Conservation (phyloP, 2,329 filamentous ascomycete species). For the Teratosphaeriaceae sp. region DNA sequence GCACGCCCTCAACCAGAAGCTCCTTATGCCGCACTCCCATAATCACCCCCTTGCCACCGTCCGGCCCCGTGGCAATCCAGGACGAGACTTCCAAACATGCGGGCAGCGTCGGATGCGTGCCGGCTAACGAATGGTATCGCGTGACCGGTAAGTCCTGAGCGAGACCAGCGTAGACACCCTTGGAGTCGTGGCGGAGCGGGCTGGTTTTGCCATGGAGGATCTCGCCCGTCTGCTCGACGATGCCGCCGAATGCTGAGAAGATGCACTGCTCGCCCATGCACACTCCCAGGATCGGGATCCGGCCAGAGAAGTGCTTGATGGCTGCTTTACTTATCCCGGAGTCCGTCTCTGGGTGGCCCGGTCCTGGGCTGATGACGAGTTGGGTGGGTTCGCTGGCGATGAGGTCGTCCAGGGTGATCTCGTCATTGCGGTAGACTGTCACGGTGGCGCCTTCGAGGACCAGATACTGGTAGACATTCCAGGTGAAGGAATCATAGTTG, state of each 20-base stretch:
- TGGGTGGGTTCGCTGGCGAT: slow-evolving; percentile 82
- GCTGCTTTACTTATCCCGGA: slow-evolving; percentile 90
- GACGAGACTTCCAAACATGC: slow-evolving; percentile 83
- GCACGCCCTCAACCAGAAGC: slow-evolving; percentile 86
- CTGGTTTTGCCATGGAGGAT: slow-evolving; percentile 98
- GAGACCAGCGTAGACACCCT: slow-evolving; percentile 84
- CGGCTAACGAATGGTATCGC: slow-evolving; percentile 91
- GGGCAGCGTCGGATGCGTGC: slow-evolving; percentile 81
- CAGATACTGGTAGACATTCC: slow-evolving; percentile 98
- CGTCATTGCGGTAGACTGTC: slow-evolving; percentile 85
- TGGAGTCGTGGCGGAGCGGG: slow-evolving; percentile 76
- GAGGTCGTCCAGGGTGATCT: slow-evolving; percentile 78
- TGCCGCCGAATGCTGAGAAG: slow-evolving; percentile 85
- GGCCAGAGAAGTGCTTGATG: slow-evolving; percentile 85
- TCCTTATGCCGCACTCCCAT: slow-evolving; percentile 96
- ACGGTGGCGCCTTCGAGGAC: slow-evolving; percentile 87
- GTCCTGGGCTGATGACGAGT: slow-evolving; percentile 88
- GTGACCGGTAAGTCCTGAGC: slow-evolving; percentile 79
- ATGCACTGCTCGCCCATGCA: slow-evolving; percentile 99
- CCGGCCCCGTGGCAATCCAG: slow-evolving; percentile 70
- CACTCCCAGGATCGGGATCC: slow-evolving; percentile 92
- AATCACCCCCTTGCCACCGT: slow-evolving; percentile 77
- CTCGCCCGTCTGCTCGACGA: slow-evolving; percentile 87
- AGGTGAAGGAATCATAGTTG: slow-evolving; percentile 99
- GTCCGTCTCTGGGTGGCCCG: slow-evolving; percentile 85